These are phyloP conservation scores for Rhodotorula glutinis DNA, from an alignment of 1,284 basidiomycete genomes.

Conservation along the genomic window DNA sequence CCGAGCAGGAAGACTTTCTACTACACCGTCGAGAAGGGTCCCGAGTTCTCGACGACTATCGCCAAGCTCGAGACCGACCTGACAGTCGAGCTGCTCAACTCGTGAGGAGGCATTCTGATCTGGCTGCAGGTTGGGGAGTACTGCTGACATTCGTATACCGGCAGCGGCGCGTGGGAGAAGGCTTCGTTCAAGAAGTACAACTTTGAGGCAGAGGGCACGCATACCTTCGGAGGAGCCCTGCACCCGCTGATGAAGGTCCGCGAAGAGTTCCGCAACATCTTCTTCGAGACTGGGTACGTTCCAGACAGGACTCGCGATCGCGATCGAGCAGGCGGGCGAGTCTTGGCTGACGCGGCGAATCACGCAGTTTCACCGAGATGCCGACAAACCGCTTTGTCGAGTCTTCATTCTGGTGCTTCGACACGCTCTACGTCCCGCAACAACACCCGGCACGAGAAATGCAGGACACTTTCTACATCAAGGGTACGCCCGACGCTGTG, in stretches of 20 bases:
- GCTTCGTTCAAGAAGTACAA: constrained; percentile 97
- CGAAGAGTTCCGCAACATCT: constrained; percentile 96
- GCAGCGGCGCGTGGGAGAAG: constrained; percentile 84
- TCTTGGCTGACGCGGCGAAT: neutral
- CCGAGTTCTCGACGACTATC: constrained; percentile 85
- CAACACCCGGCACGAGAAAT: constrained; percentile 97
- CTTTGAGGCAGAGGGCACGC: constrained; percentile 92
- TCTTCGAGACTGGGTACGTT: constrained; percentile 95
- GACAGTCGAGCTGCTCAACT: constrained; percentile 89
- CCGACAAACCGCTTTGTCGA: constrained; percentile 97
- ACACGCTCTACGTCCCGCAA: constrained; percentile 96
- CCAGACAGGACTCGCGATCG: constrained; percentile 11
- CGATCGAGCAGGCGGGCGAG: neutral
- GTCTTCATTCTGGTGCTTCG: constrained; percentile 99
- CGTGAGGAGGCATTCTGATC: too few species aligned
- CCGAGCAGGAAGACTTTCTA: constrained; percentile 80
- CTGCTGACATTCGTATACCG: neutral
- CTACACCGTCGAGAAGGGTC: constrained; percentile 84
- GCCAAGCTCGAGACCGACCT: constrained; percentile 97
- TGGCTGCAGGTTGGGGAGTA: too few species aligned
- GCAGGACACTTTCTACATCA: constrained; percentile 99
- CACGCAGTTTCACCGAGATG: constrained; percentile 93
- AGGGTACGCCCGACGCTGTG: constrained; percentile 56
- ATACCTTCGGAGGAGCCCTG: constrained; percentile 82
- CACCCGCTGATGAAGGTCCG: constrained; percentile 97